These are phyloP conservation scores for Phytophthora citrophthora DNA, from an alignment of 352 stramenopile genomes.

Conservation along the genomic window DNA sequence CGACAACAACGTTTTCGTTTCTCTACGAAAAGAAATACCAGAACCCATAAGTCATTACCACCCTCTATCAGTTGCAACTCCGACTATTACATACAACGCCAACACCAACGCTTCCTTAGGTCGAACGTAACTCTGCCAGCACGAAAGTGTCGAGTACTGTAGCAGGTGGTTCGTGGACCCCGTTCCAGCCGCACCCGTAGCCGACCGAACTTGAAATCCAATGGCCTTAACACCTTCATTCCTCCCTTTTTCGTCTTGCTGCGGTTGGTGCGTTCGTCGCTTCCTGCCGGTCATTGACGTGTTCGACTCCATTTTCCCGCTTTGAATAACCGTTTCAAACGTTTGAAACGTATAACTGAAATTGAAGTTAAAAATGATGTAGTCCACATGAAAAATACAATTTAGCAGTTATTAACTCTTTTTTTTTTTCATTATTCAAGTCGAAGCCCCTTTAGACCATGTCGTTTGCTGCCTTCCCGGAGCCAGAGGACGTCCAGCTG, in stretches of 20 bases:
- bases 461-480: conserved; percentile 19
- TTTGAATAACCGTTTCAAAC: conserved; percentile 12
- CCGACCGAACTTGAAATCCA: conserved; percentile 50
- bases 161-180: conserved; percentile 47
- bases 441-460: conserved; percentile 4
- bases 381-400: too few species aligned
- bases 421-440: too few species aligned
- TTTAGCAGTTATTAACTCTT: too few species aligned
- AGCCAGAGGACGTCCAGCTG: conserved; percentile 24
- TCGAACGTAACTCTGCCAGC: conserved; percentile 70
- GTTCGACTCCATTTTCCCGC: background rate
- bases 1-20: conserved; percentile 68
- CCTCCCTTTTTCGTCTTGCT: background rate
- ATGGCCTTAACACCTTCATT: conserved; percentile 23
- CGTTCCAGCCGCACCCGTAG: conserved; percentile 37
- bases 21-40: conserved; percentile 29
- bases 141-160: conserved; percentile 59
- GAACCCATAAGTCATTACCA: background rate
- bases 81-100: conserved; percentile 41
- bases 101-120: conserved; percentile 59
- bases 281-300: background rate
- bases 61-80: background rate
- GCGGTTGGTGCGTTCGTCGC: background rate
- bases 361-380: too few species aligned
- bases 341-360: conserved; percentile 3